Conservation (phyloP, 768 basidiomycete species). For the Boletus coccyginus region DNA sequence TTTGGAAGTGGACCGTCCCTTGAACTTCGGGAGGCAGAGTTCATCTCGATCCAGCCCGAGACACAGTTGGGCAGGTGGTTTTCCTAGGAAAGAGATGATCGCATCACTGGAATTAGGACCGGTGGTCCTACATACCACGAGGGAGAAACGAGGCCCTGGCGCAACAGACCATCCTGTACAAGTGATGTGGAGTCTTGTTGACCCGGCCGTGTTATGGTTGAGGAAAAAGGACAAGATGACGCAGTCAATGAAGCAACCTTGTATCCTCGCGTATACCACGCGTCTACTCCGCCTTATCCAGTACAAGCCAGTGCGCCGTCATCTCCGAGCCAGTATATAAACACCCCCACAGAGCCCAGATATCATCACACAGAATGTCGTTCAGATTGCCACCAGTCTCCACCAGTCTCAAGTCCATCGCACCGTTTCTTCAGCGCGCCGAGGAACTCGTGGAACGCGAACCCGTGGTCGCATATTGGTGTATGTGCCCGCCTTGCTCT, state of each 20-base stretch:
- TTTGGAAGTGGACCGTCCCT: constrained; percentile 20
- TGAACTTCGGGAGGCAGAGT: neutral
- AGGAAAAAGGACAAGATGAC: neutral
- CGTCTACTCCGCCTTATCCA: no score
- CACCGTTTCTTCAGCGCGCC: constrained; percentile 86
- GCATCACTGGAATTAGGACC: neutral
- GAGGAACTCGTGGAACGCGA: constrained; percentile 82
- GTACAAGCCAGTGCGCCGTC: neutral
- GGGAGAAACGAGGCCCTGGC: neutral
- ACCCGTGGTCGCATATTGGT: constrained; percentile 93
- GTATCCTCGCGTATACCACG: constrained; percentile 8
- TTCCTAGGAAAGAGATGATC: constrained; percentile 1
- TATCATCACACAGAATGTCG: constrained; percentile 20
- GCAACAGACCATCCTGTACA: constrained; percentile 13
- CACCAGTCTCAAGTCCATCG: constrained; percentile 59
- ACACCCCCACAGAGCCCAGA: neutral
- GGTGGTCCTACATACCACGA: neutral
- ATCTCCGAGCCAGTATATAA: neutral
- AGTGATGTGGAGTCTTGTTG: constrained; percentile 1
- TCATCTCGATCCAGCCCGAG: constrained; percentile 17
- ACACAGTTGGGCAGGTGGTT: neutral
- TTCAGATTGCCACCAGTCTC: constrained; percentile 63
- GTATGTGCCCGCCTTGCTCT: constrained; percentile 45
- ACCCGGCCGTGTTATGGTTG: neutral
- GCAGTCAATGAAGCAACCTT: neutral